phyloP scores from a whole-genome alignment of 2,329 filamentous ascomycete species.

The Lachnellula willkommii region DNA sequence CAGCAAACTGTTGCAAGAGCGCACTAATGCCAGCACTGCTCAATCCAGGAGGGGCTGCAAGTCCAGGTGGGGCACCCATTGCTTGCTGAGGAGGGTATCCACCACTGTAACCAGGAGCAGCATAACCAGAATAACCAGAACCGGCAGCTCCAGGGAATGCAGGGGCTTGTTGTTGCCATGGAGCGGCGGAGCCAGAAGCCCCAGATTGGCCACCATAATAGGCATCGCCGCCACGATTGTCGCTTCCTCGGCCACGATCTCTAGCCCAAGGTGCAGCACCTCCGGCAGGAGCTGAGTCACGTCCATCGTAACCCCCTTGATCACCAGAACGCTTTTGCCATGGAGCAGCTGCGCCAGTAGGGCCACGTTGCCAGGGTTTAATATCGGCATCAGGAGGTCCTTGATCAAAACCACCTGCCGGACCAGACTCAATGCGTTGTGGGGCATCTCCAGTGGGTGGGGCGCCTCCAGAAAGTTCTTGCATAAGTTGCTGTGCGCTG shows the following conservation, averaged over 20 bases:
- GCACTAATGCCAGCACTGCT: conserved; percentile 55
- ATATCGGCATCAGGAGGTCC: conserved; percentile 45
- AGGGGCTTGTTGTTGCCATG: conserved; percentile 39
- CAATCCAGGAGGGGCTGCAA: conserved; percentile 41
- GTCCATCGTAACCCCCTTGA: conserved; percentile 36
- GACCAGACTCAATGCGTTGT: conserved; percentile 81
- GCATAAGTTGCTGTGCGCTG: conserved; percentile 79
- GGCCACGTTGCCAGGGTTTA: conserved; percentile 85
- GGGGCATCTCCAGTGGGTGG: conserved; percentile 55
- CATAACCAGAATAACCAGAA: conserved; percentile 52
- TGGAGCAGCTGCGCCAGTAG: conserved; percentile 76
- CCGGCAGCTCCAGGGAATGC: conserved; percentile 35
- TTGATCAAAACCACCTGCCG: conserved; percentile 53
- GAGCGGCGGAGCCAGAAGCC: conserved; percentile 35
- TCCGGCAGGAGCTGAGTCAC: conserved; percentile 32
- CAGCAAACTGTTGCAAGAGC: conserved; percentile 60
- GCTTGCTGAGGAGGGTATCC: conserved; percentile 39
- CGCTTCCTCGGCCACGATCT: conserved; percentile 44
- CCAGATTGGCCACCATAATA: conserved; percentile 48
- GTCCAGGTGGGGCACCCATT: conserved; percentile 41
- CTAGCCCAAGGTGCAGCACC: conserved; percentile 57
- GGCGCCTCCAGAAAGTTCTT: conserved; percentile 79
- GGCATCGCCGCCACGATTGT: conserved; percentile 42
- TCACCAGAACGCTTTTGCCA: conserved; percentile 53
- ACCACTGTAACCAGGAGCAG: conserved; percentile 36